A percentile compares a stretch with the other conserved stretches of the same genome.
Conservation (phyloP, 768 basidiomycete genomes). For the Leccinellum luteum region DNA sequence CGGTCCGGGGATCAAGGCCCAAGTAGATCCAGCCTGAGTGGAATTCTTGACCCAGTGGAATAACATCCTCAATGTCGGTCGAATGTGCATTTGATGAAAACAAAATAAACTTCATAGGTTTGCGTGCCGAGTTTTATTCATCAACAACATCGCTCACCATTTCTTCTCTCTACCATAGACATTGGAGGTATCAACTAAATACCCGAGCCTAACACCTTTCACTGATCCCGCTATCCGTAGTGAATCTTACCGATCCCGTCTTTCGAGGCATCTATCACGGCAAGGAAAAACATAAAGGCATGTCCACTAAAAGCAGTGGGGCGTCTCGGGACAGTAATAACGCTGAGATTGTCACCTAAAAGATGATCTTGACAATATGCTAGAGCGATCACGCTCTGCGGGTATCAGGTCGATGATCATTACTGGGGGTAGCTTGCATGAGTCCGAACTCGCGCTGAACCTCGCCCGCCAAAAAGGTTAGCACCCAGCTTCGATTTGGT, state of each 20-base stretch:
- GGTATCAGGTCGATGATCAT: slow-evolving; percentile 73
- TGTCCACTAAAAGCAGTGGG: slow-evolving; percentile 1
- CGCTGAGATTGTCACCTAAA: background rate
- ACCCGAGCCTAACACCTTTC: background rate
- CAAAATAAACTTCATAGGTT: slow-evolving; percentile 36
- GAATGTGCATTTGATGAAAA: slow-evolving; percentile 1
- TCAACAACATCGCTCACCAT: background rate
- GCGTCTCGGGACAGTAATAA: background rate
- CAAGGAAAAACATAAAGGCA: slow-evolving; percentile 50
- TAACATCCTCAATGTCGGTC: slow-evolving; percentile 2
- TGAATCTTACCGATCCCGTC: slow-evolving; percentile 56
- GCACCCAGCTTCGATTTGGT: slow-evolving; percentile 2
- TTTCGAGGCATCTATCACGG: slow-evolving; percentile 53
- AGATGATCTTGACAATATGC: slow-evolving; percentile 64
- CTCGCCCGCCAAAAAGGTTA: slow-evolving; percentile 59
- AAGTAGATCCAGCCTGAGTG: too few species aligned
- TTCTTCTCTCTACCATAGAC: slow-evolving; percentile 25
- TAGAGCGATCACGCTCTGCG: slow-evolving; percentile 53
- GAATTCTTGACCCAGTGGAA: too few species aligned
- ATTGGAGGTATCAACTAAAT: slow-evolving; percentile 34
- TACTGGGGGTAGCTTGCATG: slow-evolving; percentile 68
- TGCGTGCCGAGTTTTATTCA: background rate
- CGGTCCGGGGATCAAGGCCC: too few species aligned
- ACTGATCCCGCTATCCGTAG: slow-evolving; percentile 22
- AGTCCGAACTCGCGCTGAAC: slow-evolving; percentile 56